Conservation (phyloP, 2,329 filamentous ascomycete species). For the Aspergillus awamori region DNA sequence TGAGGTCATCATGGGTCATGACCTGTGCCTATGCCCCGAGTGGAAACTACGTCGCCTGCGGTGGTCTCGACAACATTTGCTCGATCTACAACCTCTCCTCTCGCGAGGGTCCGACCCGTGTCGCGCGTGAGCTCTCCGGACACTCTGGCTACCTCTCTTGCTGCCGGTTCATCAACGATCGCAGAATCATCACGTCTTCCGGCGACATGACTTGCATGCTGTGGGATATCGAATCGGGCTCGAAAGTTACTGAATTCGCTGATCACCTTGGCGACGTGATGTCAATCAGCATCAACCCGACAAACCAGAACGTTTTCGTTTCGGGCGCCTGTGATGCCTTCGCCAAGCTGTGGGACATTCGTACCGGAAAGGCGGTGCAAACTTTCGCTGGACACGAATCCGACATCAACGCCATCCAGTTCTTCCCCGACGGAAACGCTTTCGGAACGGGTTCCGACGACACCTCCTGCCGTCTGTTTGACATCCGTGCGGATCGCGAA, state of each 20-base stretch:
- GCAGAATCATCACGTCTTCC: slow-evolving; percentile 94
- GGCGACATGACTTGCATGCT: slow-evolving; percentile 99
- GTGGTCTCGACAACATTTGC: slow-evolving; percentile 98
- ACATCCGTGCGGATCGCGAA: slow-evolving; percentile 91
- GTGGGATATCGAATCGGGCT: slow-evolving; percentile 98
- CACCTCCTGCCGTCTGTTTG: slow-evolving; percentile 94
- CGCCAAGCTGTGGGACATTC: slow-evolving; percentile 98
- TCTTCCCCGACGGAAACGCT: slow-evolving; percentile 98
- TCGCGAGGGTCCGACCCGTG: slow-evolving; percentile 93
- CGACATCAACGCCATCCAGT: slow-evolving; percentile 99
- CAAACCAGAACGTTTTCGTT: slow-evolving; percentile 98
- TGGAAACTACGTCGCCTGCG: slow-evolving; percentile 97
- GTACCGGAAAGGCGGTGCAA: slow-evolving; percentile 96
- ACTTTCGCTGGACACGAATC: slow-evolving; percentile 98
- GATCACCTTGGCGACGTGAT: slow-evolving; percentile 98
- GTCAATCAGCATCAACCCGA: slow-evolving; percentile 99
- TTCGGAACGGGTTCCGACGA: slow-evolving; percentile 98
- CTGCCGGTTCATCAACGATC: slow-evolving; percentile 98
- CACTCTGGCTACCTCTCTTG: slow-evolving; percentile 97
- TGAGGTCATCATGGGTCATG: slow-evolving; percentile 99
- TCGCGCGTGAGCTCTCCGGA: slow-evolving; percentile 91
- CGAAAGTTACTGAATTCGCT: slow-evolving; percentile 96
- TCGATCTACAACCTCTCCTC: slow-evolving; percentile 99
- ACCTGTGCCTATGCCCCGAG: slow-evolving; percentile 98
- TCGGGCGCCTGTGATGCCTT: slow-evolving; percentile 99